These are phyloP conservation scores for Ricinus communis DNA, from an alignment of 345 rosid genomes.

Conservation along the genomic window DNA sequence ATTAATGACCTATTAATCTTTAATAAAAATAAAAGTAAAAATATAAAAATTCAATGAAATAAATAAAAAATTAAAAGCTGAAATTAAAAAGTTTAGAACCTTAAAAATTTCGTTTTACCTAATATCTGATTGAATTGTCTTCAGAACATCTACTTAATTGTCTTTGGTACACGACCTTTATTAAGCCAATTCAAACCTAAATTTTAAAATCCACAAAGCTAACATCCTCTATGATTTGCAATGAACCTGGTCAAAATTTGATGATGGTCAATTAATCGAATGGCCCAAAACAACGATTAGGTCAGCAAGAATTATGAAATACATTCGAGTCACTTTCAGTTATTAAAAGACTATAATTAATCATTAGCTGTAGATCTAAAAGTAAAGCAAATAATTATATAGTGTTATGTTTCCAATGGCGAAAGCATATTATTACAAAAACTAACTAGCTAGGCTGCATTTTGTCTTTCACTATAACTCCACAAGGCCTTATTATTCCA, in stretches of 20 bases:
- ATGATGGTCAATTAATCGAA: slow-evolving; percentile 16
- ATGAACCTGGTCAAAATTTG: not conserved
- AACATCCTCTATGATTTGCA: not conserved
- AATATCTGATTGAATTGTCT: no score
- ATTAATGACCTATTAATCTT: no score
- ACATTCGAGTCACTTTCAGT: not conserved
- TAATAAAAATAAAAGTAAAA: no score
- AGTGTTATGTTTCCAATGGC: slow-evolving; percentile 24
- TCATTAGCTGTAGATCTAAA: no score
- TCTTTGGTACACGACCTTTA: slow-evolving; percentile 17
- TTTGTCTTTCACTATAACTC: slow-evolving; percentile 37
- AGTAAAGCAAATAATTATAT: no score
- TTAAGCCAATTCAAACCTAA: slow-evolving; percentile 12
- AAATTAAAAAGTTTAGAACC: no score
- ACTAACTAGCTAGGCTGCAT: slow-evolving; percentile 21
- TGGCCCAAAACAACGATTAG: slow-evolving; percentile 10
- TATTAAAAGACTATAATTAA: not conserved
- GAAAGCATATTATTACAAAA: not conserved
- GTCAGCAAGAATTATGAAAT: not conserved
- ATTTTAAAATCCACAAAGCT: not conserved
- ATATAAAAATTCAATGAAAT: no score
- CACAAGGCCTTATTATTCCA: not conserved
- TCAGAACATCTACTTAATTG: no score
- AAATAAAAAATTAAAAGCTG: no score
- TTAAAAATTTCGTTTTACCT: no score